Base-by-base conservation (phyloP, 257 asterid species). In the Capsicum pubescens region DNA sequence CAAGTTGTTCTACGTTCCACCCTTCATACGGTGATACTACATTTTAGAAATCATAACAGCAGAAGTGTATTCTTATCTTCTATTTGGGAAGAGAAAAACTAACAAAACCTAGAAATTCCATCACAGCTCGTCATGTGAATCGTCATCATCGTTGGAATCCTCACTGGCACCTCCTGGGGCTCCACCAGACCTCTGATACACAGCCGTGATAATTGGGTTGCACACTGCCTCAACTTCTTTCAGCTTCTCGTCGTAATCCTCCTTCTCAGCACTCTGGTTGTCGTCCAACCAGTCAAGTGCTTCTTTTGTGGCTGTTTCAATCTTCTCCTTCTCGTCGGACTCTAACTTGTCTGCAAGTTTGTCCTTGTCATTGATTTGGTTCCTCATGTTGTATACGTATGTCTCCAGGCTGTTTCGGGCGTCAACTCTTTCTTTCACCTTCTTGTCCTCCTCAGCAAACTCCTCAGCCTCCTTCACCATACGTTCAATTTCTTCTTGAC, bases 211-310 rank as follows among this genome's bases (percentile, higher is more conserved):
- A 69, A 94, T 88, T 1, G 98, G 98, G 71, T 94, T 93, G 84
- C 98, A 94, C 17, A 90, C 93, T 0, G 92, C 93, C 80, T 94
- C 98, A 0, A 94, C 95, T 87, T 94, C 98, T 90, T 94, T 94
- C 59, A 93, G 86, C 93, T 93, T 93, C 85, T 94, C 96, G 0
- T 93, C 96, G 1, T 85, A 93, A 35, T 94, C 97, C 81, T 93
- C 98, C 90, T 94, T 93, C 90, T 94, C 98, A 3, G 94, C 93
- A 0, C 35, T 92, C 87, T 92, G 95, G 68, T 92, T 95, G 9
- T 93, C 97, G 8, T 95, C 98, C 90, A 93, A 70, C 97, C 95
- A 95, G 64, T 91, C 98, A 10, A 95, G 90, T 9, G 98, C 98
- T 83, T 93, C 98, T 80, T 93, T 91, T 0, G 92, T 88, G 4